Percentiles rank a stretch among this genome's conserved stretches.
phyloP scores from a whole-genome alignment of 164 flowering plant genomes.

The Chimonanthus praecox region DNA sequence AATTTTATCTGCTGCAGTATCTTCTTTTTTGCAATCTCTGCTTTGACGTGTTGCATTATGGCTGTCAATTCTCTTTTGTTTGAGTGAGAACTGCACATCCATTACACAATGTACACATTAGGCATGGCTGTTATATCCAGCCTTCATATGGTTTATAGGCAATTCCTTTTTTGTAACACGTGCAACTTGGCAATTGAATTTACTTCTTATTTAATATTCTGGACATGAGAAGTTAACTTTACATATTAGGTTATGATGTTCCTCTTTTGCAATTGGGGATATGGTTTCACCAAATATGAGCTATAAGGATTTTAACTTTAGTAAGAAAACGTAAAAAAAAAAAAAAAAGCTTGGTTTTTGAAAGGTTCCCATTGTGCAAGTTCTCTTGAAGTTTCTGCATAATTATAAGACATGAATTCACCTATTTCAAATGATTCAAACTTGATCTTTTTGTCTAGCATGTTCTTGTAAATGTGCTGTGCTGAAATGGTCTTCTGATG shows the following conservation, averaged over 20 bases:
- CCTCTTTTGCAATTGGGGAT: background rate
- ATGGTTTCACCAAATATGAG: background rate
- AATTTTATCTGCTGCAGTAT: background rate
- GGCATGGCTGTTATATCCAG: background rate
- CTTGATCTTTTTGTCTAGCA: background rate
- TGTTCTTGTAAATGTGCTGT: background rate
- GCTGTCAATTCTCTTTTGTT: background rate
- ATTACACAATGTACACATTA: background rate
- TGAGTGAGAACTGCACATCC: background rate
- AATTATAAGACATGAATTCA: background rate
- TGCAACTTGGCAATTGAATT: background rate
- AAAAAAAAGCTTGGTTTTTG: background rate
- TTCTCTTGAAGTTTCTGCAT: background rate
- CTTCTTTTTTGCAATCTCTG: background rate
- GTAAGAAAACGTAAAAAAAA: background rate
- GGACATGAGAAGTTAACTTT: background rate
- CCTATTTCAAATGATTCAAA: background rate
- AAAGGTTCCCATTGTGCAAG: background rate
- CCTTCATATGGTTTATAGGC: background rate
- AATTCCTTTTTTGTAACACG: background rate
- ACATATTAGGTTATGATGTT: background rate
- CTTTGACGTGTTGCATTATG: background rate
- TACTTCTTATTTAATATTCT: background rate
- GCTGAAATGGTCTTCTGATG: too few species aligned
- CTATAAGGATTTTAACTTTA: background rate